Conservation (phyloP, 2,329 filamentous ascomycete genomes). For the Trichothecium roseum region DNA sequence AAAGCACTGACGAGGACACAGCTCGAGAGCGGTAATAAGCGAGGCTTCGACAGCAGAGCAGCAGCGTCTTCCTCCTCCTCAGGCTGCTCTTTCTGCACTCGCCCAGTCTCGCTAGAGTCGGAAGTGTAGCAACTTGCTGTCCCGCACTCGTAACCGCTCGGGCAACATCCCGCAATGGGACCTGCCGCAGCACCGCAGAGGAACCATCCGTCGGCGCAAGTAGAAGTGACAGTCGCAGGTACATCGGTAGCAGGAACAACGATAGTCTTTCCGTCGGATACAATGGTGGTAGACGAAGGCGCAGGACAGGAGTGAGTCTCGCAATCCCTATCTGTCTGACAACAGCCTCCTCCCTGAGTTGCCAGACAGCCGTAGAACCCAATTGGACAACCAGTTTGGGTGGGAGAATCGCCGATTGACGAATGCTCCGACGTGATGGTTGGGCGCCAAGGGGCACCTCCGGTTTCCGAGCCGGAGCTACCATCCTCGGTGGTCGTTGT, state of each 20-base stretch:
- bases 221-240: constrained; percentile 30
- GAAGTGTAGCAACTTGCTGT: constrained; percentile 57
- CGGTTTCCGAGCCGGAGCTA: constrained; percentile 25
- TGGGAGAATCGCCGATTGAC: constrained; percentile 4
- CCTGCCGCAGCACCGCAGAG: constrained; percentile 48
- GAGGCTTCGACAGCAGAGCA: too few relatives aligned
- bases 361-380: constrained; percentile 90
- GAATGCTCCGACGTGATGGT: constrained; percentile 13
- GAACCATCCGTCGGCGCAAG: constrained; percentile 74
- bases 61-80: constrained; percentile 8
- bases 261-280: constrained; percentile 60
- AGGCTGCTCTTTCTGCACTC: constrained; percentile 44
- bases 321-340: constrained; percentile 78
- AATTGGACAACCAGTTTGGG: constrained; percentile 56
- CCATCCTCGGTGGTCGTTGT: constrained; percentile 16
- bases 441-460: constrained; percentile 36
- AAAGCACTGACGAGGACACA: neutral
- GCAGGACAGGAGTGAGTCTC: constrained; percentile 68
- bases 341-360: constrained; percentile 74
- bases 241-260: constrained; percentile 48
- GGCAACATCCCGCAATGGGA: constrained; percentile 75
- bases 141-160: constrained; percentile 64
- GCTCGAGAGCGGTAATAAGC: neutral
- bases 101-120: constrained; percentile 41
- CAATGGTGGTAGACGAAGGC: constrained; percentile 47